These are phyloP conservation scores for Acanthamoeba divionensis DNA, from an alignment of 208 protist genomes.

Conservation along the genomic window DNA sequence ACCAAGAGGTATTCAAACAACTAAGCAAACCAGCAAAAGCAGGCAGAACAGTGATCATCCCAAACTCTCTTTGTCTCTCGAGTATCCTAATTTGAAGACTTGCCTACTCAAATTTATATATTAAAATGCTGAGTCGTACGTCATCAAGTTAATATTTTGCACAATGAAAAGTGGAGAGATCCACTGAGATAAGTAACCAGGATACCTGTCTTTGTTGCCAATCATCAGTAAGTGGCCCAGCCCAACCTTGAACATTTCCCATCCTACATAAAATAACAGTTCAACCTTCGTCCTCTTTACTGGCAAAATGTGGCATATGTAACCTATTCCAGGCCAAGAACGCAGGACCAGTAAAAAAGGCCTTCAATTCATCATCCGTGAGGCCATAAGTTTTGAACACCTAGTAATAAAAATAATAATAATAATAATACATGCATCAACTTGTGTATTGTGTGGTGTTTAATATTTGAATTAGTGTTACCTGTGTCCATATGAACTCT, in stretches of 20 bases:
- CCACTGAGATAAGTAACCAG: background rate
- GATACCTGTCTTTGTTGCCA: background rate
- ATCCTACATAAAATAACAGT: background rate
- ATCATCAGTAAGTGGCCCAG: background rate
- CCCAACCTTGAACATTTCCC: slow-evolving; percentile 42
- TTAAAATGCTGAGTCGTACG: too few relatives aligned
- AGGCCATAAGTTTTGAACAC: background rate
- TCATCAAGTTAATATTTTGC: background rate
- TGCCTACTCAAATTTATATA: background rate
- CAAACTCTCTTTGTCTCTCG: background rate
- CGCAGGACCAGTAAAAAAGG: slow-evolving; percentile 7
- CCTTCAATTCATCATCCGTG: background rate
- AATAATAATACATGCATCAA: background rate
- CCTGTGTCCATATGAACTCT: background rate
- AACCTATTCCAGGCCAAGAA: background rate
- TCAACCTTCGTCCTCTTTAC: background rate
- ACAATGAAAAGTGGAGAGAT: background rate
- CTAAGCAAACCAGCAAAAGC: background rate
- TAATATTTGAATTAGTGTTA: background rate
- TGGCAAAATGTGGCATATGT: background rate
- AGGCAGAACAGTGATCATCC: background rate
- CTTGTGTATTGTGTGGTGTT: background rate
- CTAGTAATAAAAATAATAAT: background rate
- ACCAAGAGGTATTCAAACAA: background rate
- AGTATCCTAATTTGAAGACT: slow-evolving; percentile 27